These are phyloP conservation scores for Psilocybe subaeruginosa DNA, from an alignment of 768 basidiomycete species.

Conservation along the genomic window DNA sequence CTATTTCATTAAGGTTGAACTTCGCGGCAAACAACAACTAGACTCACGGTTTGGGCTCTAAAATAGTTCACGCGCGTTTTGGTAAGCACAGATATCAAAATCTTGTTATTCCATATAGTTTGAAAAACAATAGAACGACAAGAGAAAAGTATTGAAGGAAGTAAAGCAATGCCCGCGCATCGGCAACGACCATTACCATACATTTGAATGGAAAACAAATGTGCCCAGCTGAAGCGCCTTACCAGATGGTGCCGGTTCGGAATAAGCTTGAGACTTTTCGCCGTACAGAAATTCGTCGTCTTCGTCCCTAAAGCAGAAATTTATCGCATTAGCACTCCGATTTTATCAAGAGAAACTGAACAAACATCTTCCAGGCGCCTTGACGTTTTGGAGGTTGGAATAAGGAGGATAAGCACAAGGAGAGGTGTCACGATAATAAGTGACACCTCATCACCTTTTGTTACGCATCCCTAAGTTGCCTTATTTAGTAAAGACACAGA, in stretches of 20 bases:
- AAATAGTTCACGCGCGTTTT: slow-evolving; percentile 41
- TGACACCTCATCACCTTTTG: neutral
- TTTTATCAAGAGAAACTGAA: neutral
- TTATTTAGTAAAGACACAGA: neutral
- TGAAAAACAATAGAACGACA: slow-evolving; percentile 34
- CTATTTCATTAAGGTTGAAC: slow-evolving; percentile 17
- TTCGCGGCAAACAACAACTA: slow-evolving; percentile 18
- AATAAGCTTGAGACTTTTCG: slow-evolving; percentile 40
- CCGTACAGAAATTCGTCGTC: slow-evolving; percentile 85
- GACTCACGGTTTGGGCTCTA: slow-evolving; percentile 71
- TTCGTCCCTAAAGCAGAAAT: slow-evolving; percentile 57
- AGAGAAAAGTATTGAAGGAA: slow-evolving; percentile 25
- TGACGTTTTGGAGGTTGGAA: neutral
- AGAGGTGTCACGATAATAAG: neutral
- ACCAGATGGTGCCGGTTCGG: slow-evolving; percentile 46
- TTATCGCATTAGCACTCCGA: neutral
- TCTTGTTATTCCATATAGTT: slow-evolving; percentile 36
- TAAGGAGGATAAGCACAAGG: neutral
- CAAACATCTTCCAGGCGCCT: slow-evolving; percentile 5
- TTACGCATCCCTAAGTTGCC: neutral
- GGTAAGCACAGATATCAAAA: slow-evolving; percentile 38
- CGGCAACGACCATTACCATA: neutral
- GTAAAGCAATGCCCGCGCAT: neutral
- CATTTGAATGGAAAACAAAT: slow-evolving; percentile 8
- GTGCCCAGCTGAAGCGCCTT: slow-evolving; percentile 34